Conservation (phyloP, 192 early-diverging fungal genomes). For the Jimgerdemannia flammicorona region DNA sequence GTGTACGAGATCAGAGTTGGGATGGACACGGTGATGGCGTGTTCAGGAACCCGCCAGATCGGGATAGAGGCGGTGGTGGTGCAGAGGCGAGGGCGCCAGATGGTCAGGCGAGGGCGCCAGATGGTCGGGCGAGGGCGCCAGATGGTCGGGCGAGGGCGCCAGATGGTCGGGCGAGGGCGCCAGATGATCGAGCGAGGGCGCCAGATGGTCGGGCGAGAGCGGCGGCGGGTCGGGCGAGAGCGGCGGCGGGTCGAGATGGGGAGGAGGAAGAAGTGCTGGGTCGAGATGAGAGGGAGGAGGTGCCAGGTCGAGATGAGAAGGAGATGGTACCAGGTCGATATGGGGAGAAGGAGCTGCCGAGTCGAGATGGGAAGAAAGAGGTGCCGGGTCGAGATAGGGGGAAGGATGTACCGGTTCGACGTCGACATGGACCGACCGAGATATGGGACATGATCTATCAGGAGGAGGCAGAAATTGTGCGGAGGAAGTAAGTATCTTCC, state of each 20-base stretch:
- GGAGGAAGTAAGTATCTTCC: not conserved
- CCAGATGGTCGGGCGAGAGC: too few relatives aligned
- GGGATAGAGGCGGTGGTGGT: not conserved
- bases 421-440: not conserved
- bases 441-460: not conserved
- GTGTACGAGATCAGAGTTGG: not conserved
- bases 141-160: not conserved
- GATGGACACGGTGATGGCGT: not conserved
- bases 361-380: not conserved
- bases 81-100: not conserved
- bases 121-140: not conserved
- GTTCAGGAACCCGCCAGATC: not conserved
- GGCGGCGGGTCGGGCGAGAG: too few relatives aligned
- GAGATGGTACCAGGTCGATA: too few relatives aligned
- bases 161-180: not conserved
- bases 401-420: too few relatives aligned
- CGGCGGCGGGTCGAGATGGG: not conserved
- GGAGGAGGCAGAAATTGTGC: not conserved
- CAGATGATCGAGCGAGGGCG: not conserved
- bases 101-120: not conserved
- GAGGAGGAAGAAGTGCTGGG: not conserved
- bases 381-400: too few relatives aligned
- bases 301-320: too few relatives aligned
- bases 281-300: too few relatives aligned
- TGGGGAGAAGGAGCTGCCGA: not conserved